A percentile compares a stretch with the other conserved stretches of the same genome.
Evolutionary conservation across 768 basidiomycete genomes (phyloP).

Genomic region (Scleroderma bovista): DNA sequence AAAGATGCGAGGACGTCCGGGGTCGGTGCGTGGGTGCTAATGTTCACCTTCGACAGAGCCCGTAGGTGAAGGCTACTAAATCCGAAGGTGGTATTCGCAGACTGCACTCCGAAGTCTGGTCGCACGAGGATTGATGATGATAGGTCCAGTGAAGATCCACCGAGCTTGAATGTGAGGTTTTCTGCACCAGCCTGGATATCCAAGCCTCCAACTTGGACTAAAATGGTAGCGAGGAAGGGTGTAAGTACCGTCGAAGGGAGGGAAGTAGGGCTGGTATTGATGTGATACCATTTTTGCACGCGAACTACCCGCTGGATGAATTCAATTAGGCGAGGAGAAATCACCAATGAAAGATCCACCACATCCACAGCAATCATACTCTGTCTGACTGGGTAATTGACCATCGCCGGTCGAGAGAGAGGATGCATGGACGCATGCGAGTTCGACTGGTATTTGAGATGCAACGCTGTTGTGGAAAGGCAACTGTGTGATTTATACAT

Average conservation of each 20-base stretch:
- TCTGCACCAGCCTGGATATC: slow-evolving; percentile 63
- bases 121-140: slow-evolving; percentile 16
- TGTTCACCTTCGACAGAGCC: slow-evolving; percentile 46
- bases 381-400: slow-evolving; percentile 13
- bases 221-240: slow-evolving; percentile 31
- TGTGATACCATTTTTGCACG: slow-evolving; percentile 35
- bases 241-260: background rate
- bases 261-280: background rate
- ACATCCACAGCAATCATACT: slow-evolving; percentile 31
- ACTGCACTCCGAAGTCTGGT: slow-evolving; percentile 25
- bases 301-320: slow-evolving; percentile 55
- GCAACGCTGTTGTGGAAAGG: slow-evolving; percentile 20
- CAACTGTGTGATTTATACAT: slow-evolving; percentile 19
- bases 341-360: slow-evolving; percentile 36
- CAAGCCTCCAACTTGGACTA: slow-evolving; percentile 38
- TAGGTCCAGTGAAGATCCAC: slow-evolving; percentile 28
- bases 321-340: slow-evolving; percentile 55
- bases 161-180: slow-evolving; percentile 62
- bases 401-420: slow-evolving; percentile 11
- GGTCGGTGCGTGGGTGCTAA: slow-evolving; percentile 34
- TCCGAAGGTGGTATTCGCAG: slow-evolving; percentile 42
- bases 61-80: slow-evolving; percentile 53
- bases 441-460: slow-evolving; percentile 17
- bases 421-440: slow-evolving; percentile 8
- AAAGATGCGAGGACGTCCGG: slow-evolving; percentile 62